Evolutionary conservation across 257 asterid genomes (phyloP).

Genomic region (Oldenlandia corymbosa): DNA sequence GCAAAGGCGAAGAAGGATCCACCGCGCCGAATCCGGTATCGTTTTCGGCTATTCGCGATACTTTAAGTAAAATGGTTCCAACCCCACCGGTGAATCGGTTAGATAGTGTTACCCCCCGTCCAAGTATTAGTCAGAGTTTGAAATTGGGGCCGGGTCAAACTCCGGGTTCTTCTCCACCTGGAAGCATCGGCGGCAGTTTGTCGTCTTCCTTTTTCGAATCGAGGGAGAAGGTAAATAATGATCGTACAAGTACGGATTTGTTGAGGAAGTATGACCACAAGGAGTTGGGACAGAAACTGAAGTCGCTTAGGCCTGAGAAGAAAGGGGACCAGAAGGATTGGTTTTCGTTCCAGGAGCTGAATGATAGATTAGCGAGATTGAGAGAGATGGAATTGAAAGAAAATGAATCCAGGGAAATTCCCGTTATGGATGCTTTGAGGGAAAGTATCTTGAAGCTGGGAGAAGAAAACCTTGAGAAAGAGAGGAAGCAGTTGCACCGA

Average conservation of each 20-base stretch:
- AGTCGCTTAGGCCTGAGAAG: constrained; percentile 54
- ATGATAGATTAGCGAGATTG: constrained; percentile 46
- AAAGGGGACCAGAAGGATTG: constrained; percentile 38
- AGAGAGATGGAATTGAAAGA: constrained; percentile 34
- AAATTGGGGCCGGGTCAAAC: constrained; percentile 5
- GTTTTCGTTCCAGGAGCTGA: constrained; percentile 71
- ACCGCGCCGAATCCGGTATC: neutral
- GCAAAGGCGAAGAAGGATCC: neutral
- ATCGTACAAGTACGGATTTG: constrained; percentile 11
- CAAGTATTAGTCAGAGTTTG: constrained; percentile 11
- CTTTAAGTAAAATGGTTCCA: constrained; percentile 4
- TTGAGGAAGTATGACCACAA: constrained; percentile 14
- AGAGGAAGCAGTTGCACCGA: neutral
- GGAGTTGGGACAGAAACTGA: constrained; percentile 60
- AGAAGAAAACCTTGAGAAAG: neutral
- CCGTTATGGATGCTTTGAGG: neutral
- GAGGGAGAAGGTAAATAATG: neutral
- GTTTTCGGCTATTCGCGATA: constrained; percentile 15
- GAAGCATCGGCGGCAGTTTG: constrained; percentile 18
- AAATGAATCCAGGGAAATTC: neutral
- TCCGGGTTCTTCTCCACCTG: constrained; percentile 5
- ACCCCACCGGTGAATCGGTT: neutral
- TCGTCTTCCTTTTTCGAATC: constrained; percentile 8
- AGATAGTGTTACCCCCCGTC: no score
- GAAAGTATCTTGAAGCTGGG: neutral